Evolutionary conservation across 2,329 filamentous ascomycete species (phyloP).

Genomic region (Hortaea sp.): DNA sequence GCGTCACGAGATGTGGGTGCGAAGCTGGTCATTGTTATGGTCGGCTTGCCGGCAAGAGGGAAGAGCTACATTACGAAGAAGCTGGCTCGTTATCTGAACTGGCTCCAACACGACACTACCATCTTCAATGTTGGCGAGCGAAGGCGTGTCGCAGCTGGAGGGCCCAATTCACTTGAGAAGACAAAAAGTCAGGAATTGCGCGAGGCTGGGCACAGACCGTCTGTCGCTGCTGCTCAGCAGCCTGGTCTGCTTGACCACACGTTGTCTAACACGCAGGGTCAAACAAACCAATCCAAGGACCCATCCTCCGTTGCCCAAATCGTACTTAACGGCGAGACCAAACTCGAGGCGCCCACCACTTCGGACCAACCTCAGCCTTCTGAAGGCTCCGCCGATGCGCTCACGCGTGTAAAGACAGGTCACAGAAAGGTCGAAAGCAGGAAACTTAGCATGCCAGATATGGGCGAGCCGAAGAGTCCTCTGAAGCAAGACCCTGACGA

Average conservation of each 20-base stretch:
- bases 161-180: conserved; percentile 30
- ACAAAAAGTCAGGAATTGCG: conserved; percentile 14
- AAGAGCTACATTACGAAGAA: conserved; percentile 99
- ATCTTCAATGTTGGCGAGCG: conserved; percentile 98
- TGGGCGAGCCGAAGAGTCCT: conserved; percentile 10
- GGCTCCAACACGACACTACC: conserved; percentile 89
- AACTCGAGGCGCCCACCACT: conserved; percentile 25
- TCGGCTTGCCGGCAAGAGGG: conserved; percentile 84
- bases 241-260: conserved; percentile 4
- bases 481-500: background rate
- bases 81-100: conserved; percentile 85
- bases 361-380: conserved; percentile 17
- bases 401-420: conserved; percentile 10
- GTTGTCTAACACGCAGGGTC: conserved; percentile 5
- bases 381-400: background rate
- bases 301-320: conserved; percentile 42
- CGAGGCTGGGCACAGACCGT: conserved; percentile 3
- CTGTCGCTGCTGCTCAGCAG: background rate
- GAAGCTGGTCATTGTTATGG: conserved; percentile 97
- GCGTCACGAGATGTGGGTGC: conserved; percentile 87
- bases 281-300: conserved; percentile 10
- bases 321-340: conserved; percentile 47
- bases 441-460: conserved; percentile 9
- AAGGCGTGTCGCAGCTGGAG: conserved; percentile 65
- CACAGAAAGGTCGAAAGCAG: conserved; percentile 17